A percentile compares a stretch with the other conserved stretches of the same genome.
phyloP scores from a whole-genome alignment of 768 basidiomycete species.

The Leucocoprinus leucothites region DNA sequence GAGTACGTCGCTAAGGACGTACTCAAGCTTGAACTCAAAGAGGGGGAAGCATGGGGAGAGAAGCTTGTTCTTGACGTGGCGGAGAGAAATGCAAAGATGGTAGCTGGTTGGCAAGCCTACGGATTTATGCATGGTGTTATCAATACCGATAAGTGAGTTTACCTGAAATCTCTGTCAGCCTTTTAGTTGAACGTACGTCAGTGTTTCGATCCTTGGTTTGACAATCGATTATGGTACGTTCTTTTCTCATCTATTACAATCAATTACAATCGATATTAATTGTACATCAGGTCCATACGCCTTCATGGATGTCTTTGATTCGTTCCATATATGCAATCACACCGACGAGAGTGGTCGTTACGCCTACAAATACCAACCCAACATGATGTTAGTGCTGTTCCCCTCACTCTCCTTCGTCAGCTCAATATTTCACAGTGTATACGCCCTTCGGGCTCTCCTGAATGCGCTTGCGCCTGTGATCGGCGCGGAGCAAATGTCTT shows the following conservation, averaged over 20 bases:
- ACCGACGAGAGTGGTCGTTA: slow-evolving; percentile 77
- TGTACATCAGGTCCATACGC: slow-evolving; percentile 71
- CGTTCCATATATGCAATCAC: slow-evolving; percentile 88
- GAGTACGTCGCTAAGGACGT: slow-evolving; percentile 72
- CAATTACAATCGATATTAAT: background rate
- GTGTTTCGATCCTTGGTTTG: slow-evolving; percentile 70
- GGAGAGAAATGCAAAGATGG: slow-evolving; percentile 85
- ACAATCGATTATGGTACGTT: slow-evolving; percentile 72
- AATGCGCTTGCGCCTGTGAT: slow-evolving; percentile 80
- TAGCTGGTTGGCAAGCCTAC: slow-evolving; percentile 93
- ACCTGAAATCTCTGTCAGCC: background rate
- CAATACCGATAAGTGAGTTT: slow-evolving; percentile 87
- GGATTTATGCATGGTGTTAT: slow-evolving; percentile 97
- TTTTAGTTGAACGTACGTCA: slow-evolving; percentile 23
- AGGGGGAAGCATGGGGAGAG: slow-evolving; percentile 64
- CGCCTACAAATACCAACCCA: slow-evolving; percentile 74
- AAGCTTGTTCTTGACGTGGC: slow-evolving; percentile 75
- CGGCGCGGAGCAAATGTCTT: slow-evolving; percentile 65
- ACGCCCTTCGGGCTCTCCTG: slow-evolving; percentile 76
- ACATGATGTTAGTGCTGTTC: slow-evolving; percentile 60
- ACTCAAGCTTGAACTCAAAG: slow-evolving; percentile 43
- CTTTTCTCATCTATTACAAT: background rate
- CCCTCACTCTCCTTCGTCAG: background rate
- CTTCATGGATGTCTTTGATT: slow-evolving; percentile 92
- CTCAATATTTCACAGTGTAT: slow-evolving; percentile 44